Evolutionary conservation across 345 rosid genomes (phyloP).

Genomic region (Linum trigynum): DNA sequence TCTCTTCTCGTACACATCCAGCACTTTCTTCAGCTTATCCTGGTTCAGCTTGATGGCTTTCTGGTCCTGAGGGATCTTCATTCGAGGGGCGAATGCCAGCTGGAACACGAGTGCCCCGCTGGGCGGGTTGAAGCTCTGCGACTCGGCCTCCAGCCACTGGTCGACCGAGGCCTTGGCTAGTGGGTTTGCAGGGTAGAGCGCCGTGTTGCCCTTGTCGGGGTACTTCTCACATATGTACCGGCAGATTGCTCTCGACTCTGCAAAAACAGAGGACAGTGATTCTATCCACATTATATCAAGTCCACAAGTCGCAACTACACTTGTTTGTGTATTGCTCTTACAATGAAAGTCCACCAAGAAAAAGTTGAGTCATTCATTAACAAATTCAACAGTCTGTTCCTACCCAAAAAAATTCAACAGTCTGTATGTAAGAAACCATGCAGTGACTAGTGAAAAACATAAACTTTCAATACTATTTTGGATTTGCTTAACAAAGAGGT

Average conservation of each 20-base stretch:
- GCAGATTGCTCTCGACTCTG: constrained; percentile 59
- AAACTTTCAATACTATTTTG: too few relatives aligned
- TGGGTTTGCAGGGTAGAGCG: constrained; percentile 43
- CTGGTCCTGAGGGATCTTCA: constrained; percentile 51
- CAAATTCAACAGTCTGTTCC: too few relatives aligned
- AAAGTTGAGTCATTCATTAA: too few relatives aligned
- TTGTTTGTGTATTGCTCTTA: too few relatives aligned
- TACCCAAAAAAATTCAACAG: too few relatives aligned
- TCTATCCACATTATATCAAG: not conserved
- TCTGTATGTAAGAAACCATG: too few relatives aligned
- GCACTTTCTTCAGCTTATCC: constrained; percentile 43
- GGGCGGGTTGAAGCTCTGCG: constrained; percentile 51
- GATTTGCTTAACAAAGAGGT: not conserved
- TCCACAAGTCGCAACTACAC: too few relatives aligned
- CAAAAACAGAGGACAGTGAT: not conserved
- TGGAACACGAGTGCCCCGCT: constrained; percentile 46
- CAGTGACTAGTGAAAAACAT: too few relatives aligned
- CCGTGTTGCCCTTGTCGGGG: constrained; percentile 39
- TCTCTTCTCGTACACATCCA: constrained; percentile 51
- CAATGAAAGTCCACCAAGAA: too few relatives aligned
- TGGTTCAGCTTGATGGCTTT: constrained; percentile 33
- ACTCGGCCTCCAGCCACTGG: constrained; percentile 71
- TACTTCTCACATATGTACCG: constrained; percentile 52
- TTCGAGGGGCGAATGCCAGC: constrained; percentile 46
- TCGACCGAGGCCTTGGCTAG: constrained; percentile 59